A percentile compares a stretch with the other conserved stretches of the same genome.
Evolutionary conservation across 352 stramenopile species (phyloP).

Genomic region (Pythium brachiatum): DNA sequence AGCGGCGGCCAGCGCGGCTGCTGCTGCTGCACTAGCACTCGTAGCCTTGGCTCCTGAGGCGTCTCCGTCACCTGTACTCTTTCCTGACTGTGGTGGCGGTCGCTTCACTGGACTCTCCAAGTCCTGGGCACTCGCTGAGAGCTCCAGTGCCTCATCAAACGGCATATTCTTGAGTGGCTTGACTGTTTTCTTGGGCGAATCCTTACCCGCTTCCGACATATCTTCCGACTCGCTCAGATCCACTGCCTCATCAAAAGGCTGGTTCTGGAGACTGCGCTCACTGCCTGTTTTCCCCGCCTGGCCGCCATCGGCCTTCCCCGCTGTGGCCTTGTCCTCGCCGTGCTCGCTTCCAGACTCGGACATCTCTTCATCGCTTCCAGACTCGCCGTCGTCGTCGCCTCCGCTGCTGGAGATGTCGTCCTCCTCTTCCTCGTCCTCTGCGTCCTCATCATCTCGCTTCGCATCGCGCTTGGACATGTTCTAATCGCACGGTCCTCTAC

Average conservation of each 20-base stretch:
- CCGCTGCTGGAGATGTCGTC: constrained; percentile 28
- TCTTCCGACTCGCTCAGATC: constrained; percentile 83
- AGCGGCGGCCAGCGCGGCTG: constrained; percentile 14
- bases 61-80: constrained; percentile 7
- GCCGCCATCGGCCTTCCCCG: not conserved
- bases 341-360: constrained; percentile 61
- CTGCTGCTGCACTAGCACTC: not conserved
- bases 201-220: constrained; percentile 32
- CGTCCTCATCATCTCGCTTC: constrained; percentile 36
- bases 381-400: constrained; percentile 59
- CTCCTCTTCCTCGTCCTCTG: constrained; percentile 40
- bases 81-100: constrained; percentile 10
- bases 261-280: constrained; percentile 62
- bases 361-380: constrained; percentile 62
- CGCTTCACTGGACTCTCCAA: constrained; percentile 59
- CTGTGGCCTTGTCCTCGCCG: constrained; percentile 33
- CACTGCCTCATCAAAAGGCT: constrained; percentile 86
- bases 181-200: constrained; percentile 59
- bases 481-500: not conserved
- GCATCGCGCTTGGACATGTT: constrained; percentile 62
- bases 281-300: constrained; percentile 32
- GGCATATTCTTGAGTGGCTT: constrained; percentile 72
- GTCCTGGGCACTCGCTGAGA: constrained; percentile 77
- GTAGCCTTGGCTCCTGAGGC: constrained; percentile 1
- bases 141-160: constrained; percentile 81